Conservation (phyloP, 306 rosid species). For the Vachellia collinsii region DNA sequence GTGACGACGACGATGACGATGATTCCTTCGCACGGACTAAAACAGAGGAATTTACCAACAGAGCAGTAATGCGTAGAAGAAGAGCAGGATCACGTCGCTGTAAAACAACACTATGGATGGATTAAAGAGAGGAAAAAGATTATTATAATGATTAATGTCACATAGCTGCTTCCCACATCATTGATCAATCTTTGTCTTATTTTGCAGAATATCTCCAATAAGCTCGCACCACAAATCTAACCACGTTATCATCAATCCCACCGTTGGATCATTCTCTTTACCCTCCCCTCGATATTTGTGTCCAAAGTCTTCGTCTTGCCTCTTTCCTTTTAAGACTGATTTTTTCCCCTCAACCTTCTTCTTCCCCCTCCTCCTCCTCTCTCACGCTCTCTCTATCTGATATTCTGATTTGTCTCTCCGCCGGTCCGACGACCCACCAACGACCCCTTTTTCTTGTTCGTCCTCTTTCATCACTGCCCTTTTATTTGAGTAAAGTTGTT, state of each 20-base stretch:
- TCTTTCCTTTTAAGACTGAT: slow-evolving; percentile 29
- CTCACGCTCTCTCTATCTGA: background rate
- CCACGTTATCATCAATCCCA: slow-evolving; percentile 53
- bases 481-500: background rate
- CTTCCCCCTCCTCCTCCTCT: background rate
- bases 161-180: slow-evolving; percentile 41
- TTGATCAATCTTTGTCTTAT: slow-evolving; percentile 47
- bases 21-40: background rate
- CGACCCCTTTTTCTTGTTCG: background rate
- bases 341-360: slow-evolving; percentile 33
- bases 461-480: background rate
- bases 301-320: slow-evolving; percentile 28
- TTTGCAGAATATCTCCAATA: slow-evolving; percentile 36
- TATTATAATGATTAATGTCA: slow-evolving; percentile 27
- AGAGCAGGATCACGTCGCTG: slow-evolving; percentile 11
- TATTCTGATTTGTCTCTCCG: background rate
- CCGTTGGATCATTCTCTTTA: slow-evolving; percentile 44
- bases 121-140: background rate
- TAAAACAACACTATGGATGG: background rate
- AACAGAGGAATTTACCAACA: background rate
- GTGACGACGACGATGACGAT: background rate
- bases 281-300: slow-evolving; percentile 28
- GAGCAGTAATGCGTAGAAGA: background rate
- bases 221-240: slow-evolving; percentile 32
- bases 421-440: background rate